Conservation (phyloP, 495 filamentous ascomycete genomes). For the Annulohypoxylon bovei region DNA sequence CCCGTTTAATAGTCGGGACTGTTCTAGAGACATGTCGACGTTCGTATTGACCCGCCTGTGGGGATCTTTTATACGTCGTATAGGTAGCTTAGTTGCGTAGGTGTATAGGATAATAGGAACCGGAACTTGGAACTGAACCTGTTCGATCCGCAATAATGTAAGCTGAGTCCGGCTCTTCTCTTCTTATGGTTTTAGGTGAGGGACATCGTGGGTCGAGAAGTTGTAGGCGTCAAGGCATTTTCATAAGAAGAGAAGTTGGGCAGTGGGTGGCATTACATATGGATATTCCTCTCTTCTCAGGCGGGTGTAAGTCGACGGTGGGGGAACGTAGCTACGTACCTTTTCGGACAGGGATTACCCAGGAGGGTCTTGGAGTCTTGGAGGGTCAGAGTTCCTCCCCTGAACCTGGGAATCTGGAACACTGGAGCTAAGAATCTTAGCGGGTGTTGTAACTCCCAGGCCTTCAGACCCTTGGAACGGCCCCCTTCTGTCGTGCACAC, state of each 20-base stretch:
- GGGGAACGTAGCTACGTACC: constrained; percentile 40
- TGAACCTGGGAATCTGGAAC: constrained; percentile 48
- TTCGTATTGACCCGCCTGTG: constrained; percentile 32
- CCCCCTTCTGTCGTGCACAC: constrained; percentile 4
- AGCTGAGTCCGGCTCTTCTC: constrained; percentile 47
- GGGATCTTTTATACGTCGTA: constrained; percentile 9
- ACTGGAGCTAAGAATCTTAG: constrained; percentile 39
- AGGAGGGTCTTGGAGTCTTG: neutral
- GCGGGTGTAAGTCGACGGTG: constrained; percentile 2
- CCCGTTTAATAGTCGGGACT: constrained; percentile 23
- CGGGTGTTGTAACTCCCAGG: constrained; percentile 41
- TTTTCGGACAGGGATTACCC: constrained; percentile 16
- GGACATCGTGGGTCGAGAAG: constrained; percentile 27
- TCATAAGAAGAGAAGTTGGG: constrained; percentile 39
- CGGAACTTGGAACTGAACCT: constrained; percentile 33
- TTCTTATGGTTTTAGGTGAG: constrained; percentile 26
- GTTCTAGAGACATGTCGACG: constrained; percentile 42
- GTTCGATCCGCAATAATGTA: constrained; percentile 40
- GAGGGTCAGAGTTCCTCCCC: constrained; percentile 38
- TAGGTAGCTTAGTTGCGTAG: constrained; percentile 24
- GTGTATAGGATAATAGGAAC: constrained; percentile 10
- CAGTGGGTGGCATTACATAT: constrained; percentile 32
- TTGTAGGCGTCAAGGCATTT: constrained; percentile 22
- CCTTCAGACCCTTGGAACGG: constrained; percentile 31
- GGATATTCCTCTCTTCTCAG: neutral